These are phyloP conservation scores for Macrophomina phaseolina DNA, from an alignment of 2,329 filamentous ascomycete species.

Conservation along the genomic window DNA sequence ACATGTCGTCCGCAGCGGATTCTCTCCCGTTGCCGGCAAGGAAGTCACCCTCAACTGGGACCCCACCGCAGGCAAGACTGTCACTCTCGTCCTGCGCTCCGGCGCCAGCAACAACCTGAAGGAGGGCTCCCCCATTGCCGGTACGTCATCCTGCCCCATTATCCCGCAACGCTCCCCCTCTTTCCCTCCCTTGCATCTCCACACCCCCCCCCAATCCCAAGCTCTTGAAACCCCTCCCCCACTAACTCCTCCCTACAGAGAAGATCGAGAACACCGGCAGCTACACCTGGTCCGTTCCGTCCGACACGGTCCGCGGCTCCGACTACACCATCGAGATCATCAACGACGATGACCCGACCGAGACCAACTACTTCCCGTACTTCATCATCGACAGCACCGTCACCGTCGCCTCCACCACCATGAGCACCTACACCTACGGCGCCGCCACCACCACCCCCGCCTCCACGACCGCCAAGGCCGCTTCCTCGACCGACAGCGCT, in stretches of 20 bases:
- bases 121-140: conserved; percentile 49
- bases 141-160: conserved; percentile 41
- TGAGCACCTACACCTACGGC: conserved; percentile 37
- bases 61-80: conserved; percentile 56
- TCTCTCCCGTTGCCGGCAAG: conserved; percentile 54
- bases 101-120: conserved; percentile 48
- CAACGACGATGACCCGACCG: conserved; percentile 49
- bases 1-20: conserved; percentile 45
- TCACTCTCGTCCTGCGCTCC: conserved; percentile 56
- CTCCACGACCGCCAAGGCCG: conserved; percentile 28
- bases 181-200: background rate
- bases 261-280: conserved; percentile 55
- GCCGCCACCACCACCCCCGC: conserved; percentile 38
- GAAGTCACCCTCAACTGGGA: conserved; percentile 55
- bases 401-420: conserved; percentile 38
- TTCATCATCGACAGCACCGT: conserved; percentile 57
- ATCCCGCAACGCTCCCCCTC: background rate
- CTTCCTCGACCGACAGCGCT: conserved; percentile 35
- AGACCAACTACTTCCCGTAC: conserved; percentile 59
- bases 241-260: conserved; percentile 40
- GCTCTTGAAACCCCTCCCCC: background rate
- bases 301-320: conserved; percentile 47
- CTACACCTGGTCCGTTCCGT: conserved; percentile 55
- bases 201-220: background rate
- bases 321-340: conserved; percentile 62